Conservation (phyloP, 2,329 filamentous ascomycete genomes). For the Myotisia sp. region DNA sequence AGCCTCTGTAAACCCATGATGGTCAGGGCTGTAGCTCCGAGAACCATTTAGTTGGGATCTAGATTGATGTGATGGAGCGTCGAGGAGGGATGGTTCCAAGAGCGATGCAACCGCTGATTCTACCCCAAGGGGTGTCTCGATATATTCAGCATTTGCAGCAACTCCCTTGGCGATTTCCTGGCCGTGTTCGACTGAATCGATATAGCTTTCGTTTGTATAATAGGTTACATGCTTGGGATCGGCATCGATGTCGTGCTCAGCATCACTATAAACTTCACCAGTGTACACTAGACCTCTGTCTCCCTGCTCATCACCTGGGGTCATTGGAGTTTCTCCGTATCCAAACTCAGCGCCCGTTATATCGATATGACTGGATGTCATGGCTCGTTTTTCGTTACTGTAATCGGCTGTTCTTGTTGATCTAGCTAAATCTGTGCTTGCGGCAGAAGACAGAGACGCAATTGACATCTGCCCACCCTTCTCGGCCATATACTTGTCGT, state of each 20-base stretch:
- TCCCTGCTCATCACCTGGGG: conserved; percentile 17
- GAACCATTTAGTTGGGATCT: conserved; percentile 33
- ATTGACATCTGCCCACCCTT: conserved; percentile 36
- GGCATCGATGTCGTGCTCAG: conserved; percentile 19
- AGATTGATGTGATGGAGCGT: conserved; percentile 40
- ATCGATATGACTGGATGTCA: conserved; percentile 34
- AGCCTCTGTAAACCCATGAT: conserved; percentile 14
- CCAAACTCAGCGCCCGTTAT: conserved; percentile 24
- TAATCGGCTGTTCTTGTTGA: conserved; percentile 41
- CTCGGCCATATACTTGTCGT: background rate
- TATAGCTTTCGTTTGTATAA: conserved; percentile 43
- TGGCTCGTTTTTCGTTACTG: conserved; percentile 37
- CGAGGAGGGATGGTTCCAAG: conserved; percentile 68
- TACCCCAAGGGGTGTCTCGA: conserved; percentile 57
- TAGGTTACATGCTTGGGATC: conserved; percentile 38
- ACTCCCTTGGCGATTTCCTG: conserved; percentile 57
- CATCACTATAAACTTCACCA: conserved; percentile 10
- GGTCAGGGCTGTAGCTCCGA: conserved; percentile 17
- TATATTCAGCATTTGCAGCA: conserved; percentile 60
- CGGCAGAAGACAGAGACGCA: conserved; percentile 42
- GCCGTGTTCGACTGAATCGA: conserved; percentile 43
- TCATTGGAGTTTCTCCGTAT: conserved; percentile 23
- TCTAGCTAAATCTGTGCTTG: conserved; percentile 43
- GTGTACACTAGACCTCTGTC: conserved; percentile 16
- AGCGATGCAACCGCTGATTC: conserved; percentile 87